Percentiles rank a stretch among this genome's conserved stretches.
These are phyloP conservation scores for Talaromyces sp. DNA, from an alignment of 2,329 filamentous ascomycete species.

Conservation along the genomic window DNA sequence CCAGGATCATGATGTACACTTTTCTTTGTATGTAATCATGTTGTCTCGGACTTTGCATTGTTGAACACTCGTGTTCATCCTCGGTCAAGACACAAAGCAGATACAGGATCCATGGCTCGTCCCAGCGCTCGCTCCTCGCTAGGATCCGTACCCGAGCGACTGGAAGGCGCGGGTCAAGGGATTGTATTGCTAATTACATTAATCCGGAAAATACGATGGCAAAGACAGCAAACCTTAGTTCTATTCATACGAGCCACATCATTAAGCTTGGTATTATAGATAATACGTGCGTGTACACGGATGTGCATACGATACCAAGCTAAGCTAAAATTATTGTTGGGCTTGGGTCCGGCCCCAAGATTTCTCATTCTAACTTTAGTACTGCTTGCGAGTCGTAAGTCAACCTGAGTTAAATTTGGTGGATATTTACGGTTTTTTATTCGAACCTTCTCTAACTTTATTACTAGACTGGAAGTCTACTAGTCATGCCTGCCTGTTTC, in stretches of 20 bases:
- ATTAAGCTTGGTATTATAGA: background rate
- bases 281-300: background rate
- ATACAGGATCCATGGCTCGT: background rate
- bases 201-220: background rate
- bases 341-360: constrained; percentile 14
- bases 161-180: background rate
- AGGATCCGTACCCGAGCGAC: background rate
- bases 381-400: background rate
- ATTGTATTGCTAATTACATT: background rate
- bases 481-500: constrained; percentile 11
- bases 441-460: background rate
- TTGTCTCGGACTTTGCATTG: background rate
- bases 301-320: background rate
- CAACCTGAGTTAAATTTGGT: constrained; percentile 4
- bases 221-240: background rate
- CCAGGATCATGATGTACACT: background rate
- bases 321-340: constrained; percentile 12
- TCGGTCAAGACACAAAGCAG: background rate
- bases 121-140: background rate
- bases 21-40: background rate
- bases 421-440: constrained; percentile 8
- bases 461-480: constrained; percentile 12
- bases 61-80: background rate
- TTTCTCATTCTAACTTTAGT: constrained; percentile 7
- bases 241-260: background rate